Conservation (phyloP, 2,329 filamentous ascomycete genomes). For the Penicillium sclerotigenum region DNA sequence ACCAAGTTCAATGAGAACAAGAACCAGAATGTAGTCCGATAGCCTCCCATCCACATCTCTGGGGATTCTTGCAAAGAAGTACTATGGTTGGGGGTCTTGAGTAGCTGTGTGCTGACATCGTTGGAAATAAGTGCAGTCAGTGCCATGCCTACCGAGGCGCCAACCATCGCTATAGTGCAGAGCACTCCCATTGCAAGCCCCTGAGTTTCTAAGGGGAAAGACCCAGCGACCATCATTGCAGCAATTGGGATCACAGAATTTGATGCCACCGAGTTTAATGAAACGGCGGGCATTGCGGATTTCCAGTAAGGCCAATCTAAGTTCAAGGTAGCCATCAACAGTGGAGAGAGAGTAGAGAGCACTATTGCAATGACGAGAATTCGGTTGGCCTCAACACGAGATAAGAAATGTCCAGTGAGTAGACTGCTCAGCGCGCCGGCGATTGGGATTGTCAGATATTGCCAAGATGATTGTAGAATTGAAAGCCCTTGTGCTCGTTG, state of each 20-base stretch:
- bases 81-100: background rate
- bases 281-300: background rate
- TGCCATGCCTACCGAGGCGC: slow-evolving; percentile 2
- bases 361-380: background rate
- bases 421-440: background rate
- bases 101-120: background rate
- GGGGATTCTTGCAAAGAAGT: background rate
- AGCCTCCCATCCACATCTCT: background rate
- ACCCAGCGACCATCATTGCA: background rate
- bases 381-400: background rate
- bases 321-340: background rate
- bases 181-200: slow-evolving; percentile 4
- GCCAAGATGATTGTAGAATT: slow-evolving; percentile 1
- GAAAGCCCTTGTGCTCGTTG: slow-evolving; percentile 4
- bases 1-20: slow-evolving; percentile 1
- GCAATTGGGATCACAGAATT: background rate
- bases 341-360: background rate
- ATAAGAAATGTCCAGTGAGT: background rate
- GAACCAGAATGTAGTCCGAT: slow-evolving; percentile 6
- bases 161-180: slow-evolving; percentile 7
- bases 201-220: background rate
- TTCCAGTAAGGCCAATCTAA: background rate
- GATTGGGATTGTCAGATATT: background rate
- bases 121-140: slow-evolving; percentile 1
- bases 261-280: background rate